Percentiles rank a stretch among this genome's conserved stretches.
Conservation (phyloP, 164 flowering plant species). For the Vitis cinerea region DNA sequence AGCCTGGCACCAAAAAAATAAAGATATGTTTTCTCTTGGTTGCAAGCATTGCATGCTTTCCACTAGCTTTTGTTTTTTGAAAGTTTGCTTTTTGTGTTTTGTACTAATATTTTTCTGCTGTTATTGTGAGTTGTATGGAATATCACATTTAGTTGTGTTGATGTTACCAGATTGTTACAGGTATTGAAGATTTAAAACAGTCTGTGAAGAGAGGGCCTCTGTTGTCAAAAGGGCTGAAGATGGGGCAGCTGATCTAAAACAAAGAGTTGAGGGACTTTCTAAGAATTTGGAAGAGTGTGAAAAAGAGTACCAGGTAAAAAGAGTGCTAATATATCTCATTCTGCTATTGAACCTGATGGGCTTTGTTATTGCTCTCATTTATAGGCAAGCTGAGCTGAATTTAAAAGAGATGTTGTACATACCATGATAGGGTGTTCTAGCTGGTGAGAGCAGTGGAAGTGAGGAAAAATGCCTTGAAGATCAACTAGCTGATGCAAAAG, state of each 20-base stretch:
- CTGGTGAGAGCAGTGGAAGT: constrained; percentile 90
- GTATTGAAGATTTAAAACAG: constrained; percentile 65
- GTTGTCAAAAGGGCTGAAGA: constrained; percentile 80
- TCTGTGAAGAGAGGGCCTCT: constrained; percentile 65
- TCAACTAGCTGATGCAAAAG: constrained; percentile 87
- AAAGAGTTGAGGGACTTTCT: constrained; percentile 58
- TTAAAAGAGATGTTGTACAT: neutral
- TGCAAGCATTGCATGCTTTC: neutral
- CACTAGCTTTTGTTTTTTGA: neutral
- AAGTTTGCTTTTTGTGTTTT: neutral
- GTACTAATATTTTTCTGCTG: neutral
- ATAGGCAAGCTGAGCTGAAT: neutral
- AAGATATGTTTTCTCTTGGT: neutral
- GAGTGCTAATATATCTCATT: neutral
- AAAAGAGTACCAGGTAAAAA: constrained; percentile 79
- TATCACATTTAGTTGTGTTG: constrained; percentile 4
- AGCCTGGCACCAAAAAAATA: neutral
- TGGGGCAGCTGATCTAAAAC: constrained; percentile 84
- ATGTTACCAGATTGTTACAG: constrained; percentile 47
- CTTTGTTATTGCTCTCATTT: neutral
- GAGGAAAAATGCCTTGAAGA: constrained; percentile 98
- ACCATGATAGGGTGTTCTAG: constrained; percentile 68
- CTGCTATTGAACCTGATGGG: neutral
- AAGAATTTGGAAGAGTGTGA: constrained; percentile 72
- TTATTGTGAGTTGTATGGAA: neutral